Base-by-base conservation (phyloP, 371 early-diverging fungal species). In the Entomophthora muscae region DNA sequence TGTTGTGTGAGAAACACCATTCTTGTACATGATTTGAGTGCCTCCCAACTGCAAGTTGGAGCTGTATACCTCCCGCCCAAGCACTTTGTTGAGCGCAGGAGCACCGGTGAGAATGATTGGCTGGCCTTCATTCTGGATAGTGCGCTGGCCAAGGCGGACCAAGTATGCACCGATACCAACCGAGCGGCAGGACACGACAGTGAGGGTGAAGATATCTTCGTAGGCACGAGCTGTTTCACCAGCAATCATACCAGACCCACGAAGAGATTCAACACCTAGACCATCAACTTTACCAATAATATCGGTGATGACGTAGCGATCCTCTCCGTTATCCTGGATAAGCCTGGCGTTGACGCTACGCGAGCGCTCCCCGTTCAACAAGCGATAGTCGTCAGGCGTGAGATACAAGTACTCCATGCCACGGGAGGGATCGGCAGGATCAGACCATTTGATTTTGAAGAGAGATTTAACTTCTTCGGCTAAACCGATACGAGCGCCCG, bases 121-220 rank as follows among this genome's bases (percentile, higher is more conserved):
- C 64, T 95, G 90, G 61, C 93, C 93, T 75, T 92, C 91, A 72
- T 94, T 95, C 76, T 98, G 98, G 61, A 99, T 83, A 42, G 93
- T 84, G 66, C 99, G 88, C 73, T 97, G 95, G 63, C 98, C 98
- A 68, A 98, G 85, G 67, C 97, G 92, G 62, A 95, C 97, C 64
- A 99, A 82, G 77, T 98, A 99, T 23, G 98, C 98, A 72, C 98
- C 99, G 68, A 99, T 99, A 78, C 84, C 96, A 51, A 99, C 98
- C 52, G 95, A 93, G n/a, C n/a, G n/a, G n/a, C n/a, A n/a, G n/a
- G n/a, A n/a, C n/a, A n/a, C n/a, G n/a, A n/a, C n/a, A n/a, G 96
- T 95, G 42, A 94, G 76, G 26, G 98, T 98, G 71, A 98, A 97
- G 69, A 95, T 95, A 66, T 93, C 91, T 51, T 94, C 85, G 75